Conservation (phyloP, 73 alveolate genomes). For the Breviolum minutum region DNA sequence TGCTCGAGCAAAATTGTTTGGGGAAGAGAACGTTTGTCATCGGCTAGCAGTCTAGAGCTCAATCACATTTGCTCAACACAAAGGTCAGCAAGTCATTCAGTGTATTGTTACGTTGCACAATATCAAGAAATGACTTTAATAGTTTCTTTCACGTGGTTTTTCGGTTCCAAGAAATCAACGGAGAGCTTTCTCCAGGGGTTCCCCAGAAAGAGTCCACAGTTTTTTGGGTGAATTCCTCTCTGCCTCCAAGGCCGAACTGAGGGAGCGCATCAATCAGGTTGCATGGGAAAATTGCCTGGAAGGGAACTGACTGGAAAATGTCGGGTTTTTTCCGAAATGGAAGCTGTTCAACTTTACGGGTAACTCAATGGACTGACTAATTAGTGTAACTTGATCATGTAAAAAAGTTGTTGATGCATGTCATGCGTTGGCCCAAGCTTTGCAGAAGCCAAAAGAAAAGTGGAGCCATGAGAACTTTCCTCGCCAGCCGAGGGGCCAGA, state of each 20-base stretch:
- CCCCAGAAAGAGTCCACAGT: no score
- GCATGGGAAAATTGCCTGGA: not conserved
- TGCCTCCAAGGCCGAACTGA: slow-evolving; percentile 20
- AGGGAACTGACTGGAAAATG: no score
- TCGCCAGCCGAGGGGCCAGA: not conserved
- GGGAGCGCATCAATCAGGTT: slow-evolving; percentile 58
- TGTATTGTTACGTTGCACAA: not conserved
- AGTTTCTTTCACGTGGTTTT: not conserved
- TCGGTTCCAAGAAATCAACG: not conserved
- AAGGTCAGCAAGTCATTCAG: not conserved
- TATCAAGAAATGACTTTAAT: not conserved
- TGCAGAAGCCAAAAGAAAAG: not conserved
- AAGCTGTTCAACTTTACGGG: no score
- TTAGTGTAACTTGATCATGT: not conserved
- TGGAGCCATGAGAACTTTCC: not conserved
- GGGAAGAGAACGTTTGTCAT: slow-evolving; percentile 40
- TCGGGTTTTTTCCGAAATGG: no score
- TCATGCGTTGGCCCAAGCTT: no score
- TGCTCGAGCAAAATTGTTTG: slow-evolving; percentile 52
- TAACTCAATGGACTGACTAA: no score
- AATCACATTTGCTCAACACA: not conserved
- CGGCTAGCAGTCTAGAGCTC: not conserved
- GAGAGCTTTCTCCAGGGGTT: no score
- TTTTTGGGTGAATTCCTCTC: not conserved
- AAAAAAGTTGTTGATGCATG: not conserved